These are phyloP conservation scores for Xylona heveae DNA, from an alignment of 495 filamentous ascomycete species.

Conservation along the genomic window DNA sequence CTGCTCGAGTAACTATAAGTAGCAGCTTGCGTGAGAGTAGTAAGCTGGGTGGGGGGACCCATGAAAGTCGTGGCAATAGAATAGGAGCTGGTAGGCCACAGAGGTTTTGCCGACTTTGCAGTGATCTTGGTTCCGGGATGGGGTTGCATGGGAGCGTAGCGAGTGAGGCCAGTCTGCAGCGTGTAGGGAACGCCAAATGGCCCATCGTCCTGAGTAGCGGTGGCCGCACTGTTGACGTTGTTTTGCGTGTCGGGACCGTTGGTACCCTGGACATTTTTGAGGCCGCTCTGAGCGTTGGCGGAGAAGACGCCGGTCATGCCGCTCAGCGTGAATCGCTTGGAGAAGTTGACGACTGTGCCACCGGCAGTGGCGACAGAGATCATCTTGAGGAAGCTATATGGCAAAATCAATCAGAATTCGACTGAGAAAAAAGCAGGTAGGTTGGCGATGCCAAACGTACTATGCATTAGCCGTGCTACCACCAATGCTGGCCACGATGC, in stretches of 20 bases:
- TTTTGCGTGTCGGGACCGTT: slow-evolving; percentile 20
- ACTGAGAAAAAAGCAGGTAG: background rate
- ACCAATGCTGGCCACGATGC: slow-evolving; percentile 24
- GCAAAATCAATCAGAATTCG: background rate
- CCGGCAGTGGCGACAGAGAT: slow-evolving; percentile 27
- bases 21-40: slow-evolving; percentile 35
- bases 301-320: slow-evolving; percentile 47
- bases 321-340: slow-evolving; percentile 38
- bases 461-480: slow-evolving; percentile 34
- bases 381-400: slow-evolving; percentile 41
- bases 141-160: slow-evolving; percentile 55
- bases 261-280: slow-evolving; percentile 22
- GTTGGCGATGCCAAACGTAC: slow-evolving; percentile 18
- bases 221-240: slow-evolving; percentile 9
- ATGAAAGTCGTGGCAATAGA: slow-evolving; percentile 34
- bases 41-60: slow-evolving; percentile 27
- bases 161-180: slow-evolving; percentile 37
- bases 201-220: slow-evolving; percentile 6
- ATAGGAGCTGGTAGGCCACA: slow-evolving; percentile 41
- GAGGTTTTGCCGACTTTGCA: slow-evolving; percentile 26
- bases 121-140: slow-evolving; percentile 44
- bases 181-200: slow-evolving; percentile 34
- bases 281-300: slow-evolving; percentile 18
- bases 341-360: slow-evolving; percentile 34
- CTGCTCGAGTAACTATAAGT: slow-evolving; percentile 33